phyloP scores from a whole-genome alignment of 768 basidiomycete genomes.

The Boletus sp. region DNA sequence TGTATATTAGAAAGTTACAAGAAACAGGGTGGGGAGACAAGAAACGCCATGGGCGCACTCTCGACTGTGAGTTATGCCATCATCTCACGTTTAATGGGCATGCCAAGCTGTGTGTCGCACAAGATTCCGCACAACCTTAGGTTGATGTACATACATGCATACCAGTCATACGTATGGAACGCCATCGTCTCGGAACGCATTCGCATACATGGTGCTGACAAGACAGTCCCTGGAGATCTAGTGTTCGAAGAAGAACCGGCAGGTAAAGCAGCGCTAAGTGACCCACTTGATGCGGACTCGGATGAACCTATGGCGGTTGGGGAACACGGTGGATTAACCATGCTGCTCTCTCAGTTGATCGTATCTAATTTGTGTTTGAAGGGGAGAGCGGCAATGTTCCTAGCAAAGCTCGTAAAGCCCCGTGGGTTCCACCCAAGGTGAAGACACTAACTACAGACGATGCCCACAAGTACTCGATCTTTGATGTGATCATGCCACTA shows the following conservation, averaged over 20 bases:
- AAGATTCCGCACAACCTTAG: constrained; percentile 95
- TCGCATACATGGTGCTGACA: constrained; percentile 65
- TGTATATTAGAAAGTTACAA: constrained; percentile 88
- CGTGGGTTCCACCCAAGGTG: constrained; percentile 67
- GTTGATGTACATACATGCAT: constrained; percentile 97
- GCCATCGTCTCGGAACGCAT: constrained; percentile 94
- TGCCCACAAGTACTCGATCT: constrained; percentile 77
- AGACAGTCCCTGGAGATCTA: constrained; percentile 85
- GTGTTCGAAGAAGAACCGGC: constrained; percentile 57
- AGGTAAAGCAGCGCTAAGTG: constrained; percentile 24
- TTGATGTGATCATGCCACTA: constrained; percentile 96
- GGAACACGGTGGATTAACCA: constrained; percentile 30
- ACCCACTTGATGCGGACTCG: constrained; percentile 28
- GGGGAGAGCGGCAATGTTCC: constrained; percentile 12
- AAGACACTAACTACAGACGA: constrained; percentile 78
- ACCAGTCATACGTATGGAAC: constrained; percentile 99
- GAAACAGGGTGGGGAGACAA: constrained; percentile 71
- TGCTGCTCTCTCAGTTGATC: not conserved
- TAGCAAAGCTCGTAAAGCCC: constrained; percentile 29
- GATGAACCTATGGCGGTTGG: constrained; percentile 33
- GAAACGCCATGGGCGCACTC: constrained; percentile 84
- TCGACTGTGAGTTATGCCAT: constrained; percentile 56
- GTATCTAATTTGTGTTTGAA: constrained; percentile 16
- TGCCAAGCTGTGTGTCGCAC: constrained; percentile 1
- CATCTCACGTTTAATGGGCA: not conserved